Conservation (phyloP, 768 basidiomycete genomes). For the Serendipita indica region DNA sequence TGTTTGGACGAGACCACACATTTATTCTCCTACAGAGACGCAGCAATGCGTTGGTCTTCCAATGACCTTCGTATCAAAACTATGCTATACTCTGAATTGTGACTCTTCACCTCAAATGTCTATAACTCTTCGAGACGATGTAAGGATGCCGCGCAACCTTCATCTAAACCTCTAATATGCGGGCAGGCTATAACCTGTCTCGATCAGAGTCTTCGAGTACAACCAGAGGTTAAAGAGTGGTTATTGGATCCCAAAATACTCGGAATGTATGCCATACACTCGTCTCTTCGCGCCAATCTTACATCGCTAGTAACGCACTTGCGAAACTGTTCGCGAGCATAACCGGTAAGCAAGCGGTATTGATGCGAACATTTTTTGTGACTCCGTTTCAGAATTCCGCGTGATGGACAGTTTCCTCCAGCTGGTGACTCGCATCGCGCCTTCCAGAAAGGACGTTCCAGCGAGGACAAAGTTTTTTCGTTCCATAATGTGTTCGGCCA, state of each 20-base stretch:
- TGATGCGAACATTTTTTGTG: background rate
- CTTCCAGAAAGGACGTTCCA: background rate
- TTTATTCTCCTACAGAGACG: background rate
- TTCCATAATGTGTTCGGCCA: too few relatives aligned
- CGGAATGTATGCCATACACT: background rate
- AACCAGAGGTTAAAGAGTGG: background rate
- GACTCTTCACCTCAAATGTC: background rate
- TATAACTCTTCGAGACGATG: background rate
- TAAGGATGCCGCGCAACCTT: background rate
- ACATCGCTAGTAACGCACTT: background rate
- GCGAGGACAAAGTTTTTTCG: too few relatives aligned
- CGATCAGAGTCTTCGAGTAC: background rate
- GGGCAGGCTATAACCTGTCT: background rate
- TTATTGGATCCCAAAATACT: background rate
- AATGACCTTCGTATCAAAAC: background rate
- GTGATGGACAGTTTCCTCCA: background rate
- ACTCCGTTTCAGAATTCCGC: background rate
- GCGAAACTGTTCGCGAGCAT: background rate
- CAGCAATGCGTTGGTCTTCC: background rate
- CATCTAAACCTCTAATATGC: too few relatives aligned
- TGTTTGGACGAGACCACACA: background rate
- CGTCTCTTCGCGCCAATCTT: background rate
- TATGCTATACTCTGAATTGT: background rate
- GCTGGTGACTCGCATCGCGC: background rate
- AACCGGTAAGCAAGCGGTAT: background rate